These are phyloP conservation scores for Intubia oerlemansii DNA, from an alignment of 2,329 filamentous ascomycete species.

Conservation along the genomic window DNA sequence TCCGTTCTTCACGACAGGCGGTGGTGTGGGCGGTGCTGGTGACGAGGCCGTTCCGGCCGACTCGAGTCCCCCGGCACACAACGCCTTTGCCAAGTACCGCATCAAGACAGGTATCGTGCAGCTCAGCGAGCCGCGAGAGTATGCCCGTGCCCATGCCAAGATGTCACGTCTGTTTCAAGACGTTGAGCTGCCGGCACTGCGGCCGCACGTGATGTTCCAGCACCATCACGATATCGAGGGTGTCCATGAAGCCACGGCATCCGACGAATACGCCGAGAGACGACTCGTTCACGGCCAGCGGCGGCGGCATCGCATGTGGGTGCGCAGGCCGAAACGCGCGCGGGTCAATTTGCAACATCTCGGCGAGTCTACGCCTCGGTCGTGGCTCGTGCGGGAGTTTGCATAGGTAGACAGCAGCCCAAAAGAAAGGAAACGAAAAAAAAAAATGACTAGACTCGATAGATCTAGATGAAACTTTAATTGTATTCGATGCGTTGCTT, in stretches of 20 bases:
- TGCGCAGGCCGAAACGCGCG: neutral
- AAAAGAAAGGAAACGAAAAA: no score
- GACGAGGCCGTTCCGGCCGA: no score
- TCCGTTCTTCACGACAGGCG: no score
- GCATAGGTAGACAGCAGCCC: no score
- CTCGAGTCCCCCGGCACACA: no score
- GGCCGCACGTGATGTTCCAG: slow-evolving; percentile 1
- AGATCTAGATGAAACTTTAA: no score
- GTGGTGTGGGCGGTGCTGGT: no score
- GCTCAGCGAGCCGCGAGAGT: slow-evolving; percentile 11
- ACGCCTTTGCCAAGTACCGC: slow-evolving; percentile 14
- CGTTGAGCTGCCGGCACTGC: slow-evolving; percentile 3
- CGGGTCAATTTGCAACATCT: slow-evolving; percentile 1
- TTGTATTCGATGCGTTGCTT: no score
- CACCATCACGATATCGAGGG: neutral
- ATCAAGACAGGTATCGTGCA: slow-evolving; percentile 18
- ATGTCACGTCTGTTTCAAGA: neutral
- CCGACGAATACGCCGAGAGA: neutral
- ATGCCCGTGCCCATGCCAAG: neutral
- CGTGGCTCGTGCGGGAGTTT: slow-evolving; percentile 6
- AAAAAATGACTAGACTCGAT: no score
- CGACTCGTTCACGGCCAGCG: neutral
- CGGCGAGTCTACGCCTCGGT: slow-evolving; percentile 1
- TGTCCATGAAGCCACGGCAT: neutral
- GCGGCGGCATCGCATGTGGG: neutral